These are phyloP conservation scores for Penicillium goetzii DNA, from an alignment of 495 filamentous ascomycete species.

Conservation along the genomic window DNA sequence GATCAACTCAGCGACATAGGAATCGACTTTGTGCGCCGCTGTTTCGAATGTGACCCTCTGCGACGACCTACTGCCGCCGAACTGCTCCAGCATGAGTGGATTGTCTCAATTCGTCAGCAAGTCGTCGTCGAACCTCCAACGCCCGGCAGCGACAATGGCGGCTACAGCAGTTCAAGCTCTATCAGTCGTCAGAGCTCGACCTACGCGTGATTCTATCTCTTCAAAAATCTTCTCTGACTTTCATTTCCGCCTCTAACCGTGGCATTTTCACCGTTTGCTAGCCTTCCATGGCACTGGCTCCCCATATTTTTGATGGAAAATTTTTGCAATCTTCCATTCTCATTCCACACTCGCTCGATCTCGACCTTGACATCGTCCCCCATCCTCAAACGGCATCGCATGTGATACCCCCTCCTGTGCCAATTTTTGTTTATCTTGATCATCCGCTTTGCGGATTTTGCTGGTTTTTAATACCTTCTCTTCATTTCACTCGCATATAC, in stretches of 20 bases:
- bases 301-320: constrained; percentile 4
- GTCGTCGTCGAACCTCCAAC: constrained; percentile 59
- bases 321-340: constrained; percentile 6
- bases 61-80: constrained; percentile 82
- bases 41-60: constrained; percentile 84
- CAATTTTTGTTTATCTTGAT: neutral
- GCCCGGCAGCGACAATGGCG: constrained; percentile 46
- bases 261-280: neutral
- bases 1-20: constrained; percentile 86
- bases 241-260: constrained; percentile 1
- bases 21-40: constrained; percentile 84
- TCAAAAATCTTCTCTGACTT: neutral
- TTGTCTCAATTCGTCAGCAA: constrained; percentile 67
- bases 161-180: constrained; percentile 37
- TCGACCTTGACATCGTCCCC: constrained; percentile 24
- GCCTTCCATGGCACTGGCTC: neutral
- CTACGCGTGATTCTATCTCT: constrained; percentile 29
- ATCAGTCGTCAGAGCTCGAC: constrained; percentile 42
- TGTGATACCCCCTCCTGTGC: constrained; percentile 36
- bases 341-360: constrained; percentile 29
- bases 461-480: neutral
- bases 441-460: neutral
- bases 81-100: constrained; percentile 95
- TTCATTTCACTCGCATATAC: constrained; percentile 4
- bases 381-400: constrained; percentile 32